Base-by-base conservation (phyloP, 2,329 filamentous ascomycete species). In the Beauveria scarabaeidicola region DNA sequence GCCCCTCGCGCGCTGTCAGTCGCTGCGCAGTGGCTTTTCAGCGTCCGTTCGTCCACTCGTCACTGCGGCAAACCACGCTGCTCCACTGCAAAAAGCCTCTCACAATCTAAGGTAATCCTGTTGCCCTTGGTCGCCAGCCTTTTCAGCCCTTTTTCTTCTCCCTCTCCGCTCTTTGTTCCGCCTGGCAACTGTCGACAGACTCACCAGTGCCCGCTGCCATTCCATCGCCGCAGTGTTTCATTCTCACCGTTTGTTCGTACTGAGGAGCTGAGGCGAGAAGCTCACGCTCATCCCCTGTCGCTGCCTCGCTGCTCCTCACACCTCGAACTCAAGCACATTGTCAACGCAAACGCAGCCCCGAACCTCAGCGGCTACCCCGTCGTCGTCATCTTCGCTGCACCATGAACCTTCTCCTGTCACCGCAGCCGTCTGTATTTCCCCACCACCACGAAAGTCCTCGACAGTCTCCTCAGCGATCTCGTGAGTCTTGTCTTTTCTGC, bases 351-450 rank as follows among this genome's bases (percentile, higher is more conserved):
- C 59, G 21, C 50, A 53, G 36, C 52, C 47, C 58, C 17, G 51
- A 60, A 27, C 43, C 44, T 27, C 17, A 55, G 43, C 23, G 38
- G 46, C 41, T 41, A 25, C 41, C 43, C 25, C 53, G 40, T 56
- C 53, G 38, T 19, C 38, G n/a, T 36, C 46, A 21, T 44, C 43
- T 40, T 48, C 53, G 44, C 47, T 46, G 29, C 70, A 79, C 64
- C 60, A 87, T 87, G 84, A 86, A 86, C 71, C 77, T 84, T 70
- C 70, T 86, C 72, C 72, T 86, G 64, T 80, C 81, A 67, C 79
- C 82, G 66, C 82, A 86, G 70, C 82, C 81, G 57, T 76, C 81
- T 61, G 75, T 81, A 65, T 82, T 85, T 67, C 78, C 80, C 69
- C 80, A 82, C 66, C 81, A 82, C 64, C 80, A 83, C 78, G 81